Percentiles rank a stretch among this genome's conserved stretches.
phyloP scores from a whole-genome alignment of 2,329 filamentous ascomycete species.

The Colletotrichum liriopes region DNA sequence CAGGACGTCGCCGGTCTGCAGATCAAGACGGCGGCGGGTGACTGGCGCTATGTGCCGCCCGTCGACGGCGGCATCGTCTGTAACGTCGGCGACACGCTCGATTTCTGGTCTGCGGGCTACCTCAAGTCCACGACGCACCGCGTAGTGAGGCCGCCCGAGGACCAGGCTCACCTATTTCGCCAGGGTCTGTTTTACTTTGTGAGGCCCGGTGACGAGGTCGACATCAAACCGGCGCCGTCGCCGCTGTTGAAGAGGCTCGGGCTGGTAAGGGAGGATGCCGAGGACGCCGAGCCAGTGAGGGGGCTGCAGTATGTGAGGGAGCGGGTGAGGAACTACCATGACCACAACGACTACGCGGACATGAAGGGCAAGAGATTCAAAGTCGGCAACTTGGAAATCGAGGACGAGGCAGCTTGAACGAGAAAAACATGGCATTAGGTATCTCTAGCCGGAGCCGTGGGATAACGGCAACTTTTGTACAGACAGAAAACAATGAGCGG shows the following conservation, averaged over 20 bases:
- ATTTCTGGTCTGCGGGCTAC: slow-evolving; percentile 50
- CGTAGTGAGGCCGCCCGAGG: slow-evolving; percentile 53
- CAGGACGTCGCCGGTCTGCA: slow-evolving; percentile 69
- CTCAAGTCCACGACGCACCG: slow-evolving; percentile 55
- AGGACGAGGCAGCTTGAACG: slow-evolving; percentile 53
- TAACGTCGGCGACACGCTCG: slow-evolving; percentile 56
- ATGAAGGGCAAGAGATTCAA: slow-evolving; percentile 57
- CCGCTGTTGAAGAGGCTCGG: slow-evolving; percentile 49
- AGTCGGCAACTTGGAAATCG: slow-evolving; percentile 57
- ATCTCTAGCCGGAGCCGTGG: not conserved
- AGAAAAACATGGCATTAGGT: not conserved
- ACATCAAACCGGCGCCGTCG: slow-evolving; percentile 50
- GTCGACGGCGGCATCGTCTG: slow-evolving; percentile 62
- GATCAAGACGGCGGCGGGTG: slow-evolving; percentile 56
- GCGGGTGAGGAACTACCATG: slow-evolving; percentile 58
- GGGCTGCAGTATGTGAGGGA: slow-evolving; percentile 59
- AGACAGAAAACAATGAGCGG: not conserved
- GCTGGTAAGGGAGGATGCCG: slow-evolving; percentile 46
- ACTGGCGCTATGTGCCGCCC: slow-evolving; percentile 62
- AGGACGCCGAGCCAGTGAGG: slow-evolving; percentile 50
- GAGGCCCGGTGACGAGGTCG: slow-evolving; percentile 51
- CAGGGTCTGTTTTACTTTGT: slow-evolving; percentile 56
- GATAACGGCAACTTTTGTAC: not conserved
- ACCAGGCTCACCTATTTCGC: slow-evolving; percentile 51
- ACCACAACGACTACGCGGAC: slow-evolving; percentile 56